Evolutionary conservation across 1,139 yeast species (phyloP), one percentile per base, ranked within the genome.

Genomic region (Yamadazyma kanchanaburiensis): DNA sequence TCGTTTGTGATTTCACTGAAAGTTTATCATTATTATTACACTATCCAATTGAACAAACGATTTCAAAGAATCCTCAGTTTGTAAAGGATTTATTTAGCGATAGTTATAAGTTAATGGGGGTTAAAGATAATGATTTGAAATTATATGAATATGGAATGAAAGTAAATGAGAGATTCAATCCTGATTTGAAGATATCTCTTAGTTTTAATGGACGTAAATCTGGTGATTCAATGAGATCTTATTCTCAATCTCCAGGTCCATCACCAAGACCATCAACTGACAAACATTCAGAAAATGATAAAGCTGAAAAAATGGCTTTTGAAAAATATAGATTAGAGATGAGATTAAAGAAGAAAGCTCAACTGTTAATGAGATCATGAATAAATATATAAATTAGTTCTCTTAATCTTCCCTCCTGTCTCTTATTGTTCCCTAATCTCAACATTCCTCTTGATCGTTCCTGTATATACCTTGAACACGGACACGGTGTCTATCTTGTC

Each of bases 1-100:
- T 73, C 19, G 60, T 70, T 5, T 64, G 79, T 31, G 87, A 80
- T 48, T 76, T 75, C 41, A 77, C 82, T 19, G 88, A 81, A 43
- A 65, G 79, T 3, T 58, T 81, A 20, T 71, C 74, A 21, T 42
- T 77, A 17, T 51, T 81, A 20, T 56, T 81, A 28, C 86, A 79
- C 49, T 80, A 77, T 46, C 83, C 84, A 2, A 54, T 60, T 12
- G 27, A 37, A 11, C 33, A 43, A 7, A 27, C 19, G 13, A n/a
- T n/a, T n/a, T 12, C 25, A 5, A 15, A 19, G 3, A 31, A 42
- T 12, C 37, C 42, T 4, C 13, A 34, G 5, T 63, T 61, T 31
- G 42, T 61, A 4, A 41, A 43, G 18, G 38, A 42, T 12, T 35
- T 66, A 16, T 59, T 53, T 39, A 48, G 45, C 25, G 66, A 65